Evolutionary conservation across 2,329 filamentous ascomycete species (phyloP).

Genomic region (Talaromyces sp.): DNA sequence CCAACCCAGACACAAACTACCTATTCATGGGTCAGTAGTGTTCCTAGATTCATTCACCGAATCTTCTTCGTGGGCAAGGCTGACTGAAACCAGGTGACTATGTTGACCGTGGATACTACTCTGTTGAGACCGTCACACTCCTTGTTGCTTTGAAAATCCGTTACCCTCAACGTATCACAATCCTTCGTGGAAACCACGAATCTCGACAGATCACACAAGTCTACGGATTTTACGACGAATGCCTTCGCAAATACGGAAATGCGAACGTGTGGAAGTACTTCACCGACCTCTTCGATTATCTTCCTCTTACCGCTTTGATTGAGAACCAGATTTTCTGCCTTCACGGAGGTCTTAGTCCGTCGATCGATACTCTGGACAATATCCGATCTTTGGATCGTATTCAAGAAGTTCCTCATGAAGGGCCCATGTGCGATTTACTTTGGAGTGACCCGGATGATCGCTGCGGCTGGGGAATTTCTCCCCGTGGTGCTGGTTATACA

Average conservation of each 20-base stretch:
- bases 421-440: conserved; percentile 94
- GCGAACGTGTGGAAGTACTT: conserved; percentile 99
- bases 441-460: conserved; percentile 98
- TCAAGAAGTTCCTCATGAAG: conserved; percentile 97
- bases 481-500: conserved; percentile 89
- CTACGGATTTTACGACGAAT: conserved; percentile 99
- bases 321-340: conserved; percentile 99
- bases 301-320: conserved; percentile 93
- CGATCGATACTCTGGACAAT: conserved; percentile 91
- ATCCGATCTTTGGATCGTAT: conserved; percentile 93
- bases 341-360: conserved; percentile 93
- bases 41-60: neutral
- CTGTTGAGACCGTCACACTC: conserved; percentile 94
- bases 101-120: conserved; percentile 98
- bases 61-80: conserved; percentile 16
- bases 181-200: conserved; percentile 98
- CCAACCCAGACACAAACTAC: conserved; percentile 98
- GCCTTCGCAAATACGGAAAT: conserved; percentile 96
- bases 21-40: conserved; percentile 84
- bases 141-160: conserved; percentile 96
- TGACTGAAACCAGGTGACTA: conserved; percentile 70
- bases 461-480: conserved; percentile 93
- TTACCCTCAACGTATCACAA: conserved; percentile 96
- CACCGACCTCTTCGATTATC: conserved; percentile 97
- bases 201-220: conserved; percentile 98